phyloP scores from a whole-genome alignment of 2,329 filamentous ascomycete species.

The Xylogone sp. region DNA sequence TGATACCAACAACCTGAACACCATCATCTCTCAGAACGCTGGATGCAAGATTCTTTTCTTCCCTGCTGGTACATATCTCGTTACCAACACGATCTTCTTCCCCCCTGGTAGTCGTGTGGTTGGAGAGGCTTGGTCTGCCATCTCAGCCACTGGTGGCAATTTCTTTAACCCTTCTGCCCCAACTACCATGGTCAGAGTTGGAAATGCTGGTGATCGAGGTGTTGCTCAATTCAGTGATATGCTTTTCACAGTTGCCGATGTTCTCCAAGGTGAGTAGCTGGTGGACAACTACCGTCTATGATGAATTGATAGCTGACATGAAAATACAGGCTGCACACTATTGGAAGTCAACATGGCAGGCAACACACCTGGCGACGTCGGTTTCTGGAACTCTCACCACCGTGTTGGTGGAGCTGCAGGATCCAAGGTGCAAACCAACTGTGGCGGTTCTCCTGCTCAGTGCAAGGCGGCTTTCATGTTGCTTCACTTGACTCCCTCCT shows the following conservation, averaged over 20 bases:
- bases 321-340: slow-evolving; percentile 1
- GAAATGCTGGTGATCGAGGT: slow-evolving; percentile 43
- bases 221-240: slow-evolving; percentile 48
- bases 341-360: slow-evolving; percentile 16
- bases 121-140: slow-evolving; percentile 50
- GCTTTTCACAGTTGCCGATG: slow-evolving; percentile 44
- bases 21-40: slow-evolving; percentile 25
- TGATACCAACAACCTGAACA: slow-evolving; percentile 30
- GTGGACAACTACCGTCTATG: neutral
- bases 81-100: slow-evolving; percentile 41
- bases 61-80: slow-evolving; percentile 38
- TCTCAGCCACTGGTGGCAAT: slow-evolving; percentile 40
- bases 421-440: slow-evolving; percentile 34
- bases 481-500: slow-evolving; percentile 42
- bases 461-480: slow-evolving; percentile 45
- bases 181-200: slow-evolving; percentile 45
- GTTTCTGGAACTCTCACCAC: slow-evolving; percentile 43
- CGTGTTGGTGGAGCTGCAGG: slow-evolving; percentile 42
- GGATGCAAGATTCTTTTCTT: slow-evolving; percentile 37
- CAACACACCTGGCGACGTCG: slow-evolving; percentile 8
- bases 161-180: slow-evolving; percentile 40
- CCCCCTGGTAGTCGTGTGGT: slow-evolving; percentile 46
- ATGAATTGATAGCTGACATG: neutral
- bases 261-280: slow-evolving; percentile 29
- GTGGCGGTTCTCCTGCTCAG: slow-evolving; percentile 28